A percentile compares a stretch with the other conserved stretches of the same genome.
These are phyloP conservation scores for Talaromyces sp. DNA, from an alignment of 2,329 filamentous ascomycete species.

Conservation along the genomic window DNA sequence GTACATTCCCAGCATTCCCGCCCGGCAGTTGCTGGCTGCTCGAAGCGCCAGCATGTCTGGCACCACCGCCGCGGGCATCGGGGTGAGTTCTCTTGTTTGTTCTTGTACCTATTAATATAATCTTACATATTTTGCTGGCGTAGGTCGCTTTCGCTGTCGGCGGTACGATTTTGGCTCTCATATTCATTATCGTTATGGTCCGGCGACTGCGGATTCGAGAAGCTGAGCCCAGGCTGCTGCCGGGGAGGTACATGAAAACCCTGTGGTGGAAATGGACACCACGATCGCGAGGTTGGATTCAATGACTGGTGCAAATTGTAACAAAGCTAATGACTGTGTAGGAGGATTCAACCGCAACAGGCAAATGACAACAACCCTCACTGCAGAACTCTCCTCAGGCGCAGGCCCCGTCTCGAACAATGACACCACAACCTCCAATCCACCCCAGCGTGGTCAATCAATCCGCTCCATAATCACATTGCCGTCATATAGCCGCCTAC, in stretches of 20 bases:
- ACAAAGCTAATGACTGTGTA: neutral
- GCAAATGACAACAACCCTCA: conserved; percentile 10
- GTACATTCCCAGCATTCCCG: conserved; percentile 15
- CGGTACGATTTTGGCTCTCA: conserved; percentile 30
- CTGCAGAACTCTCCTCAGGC: neutral
- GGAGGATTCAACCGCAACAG: conserved; percentile 4
- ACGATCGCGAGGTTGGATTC: conserved; percentile 29
- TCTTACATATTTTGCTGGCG: neutral
- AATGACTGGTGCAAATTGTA: neutral
- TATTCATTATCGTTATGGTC: conserved; percentile 35
- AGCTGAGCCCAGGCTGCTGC: conserved; percentile 50
- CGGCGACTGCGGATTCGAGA: conserved; percentile 45
- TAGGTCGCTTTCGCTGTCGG: conserved; percentile 32
- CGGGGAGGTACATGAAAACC: conserved; percentile 50
- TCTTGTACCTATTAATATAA: neutral
- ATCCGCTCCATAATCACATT: conserved; percentile 92
- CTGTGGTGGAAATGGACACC: conserved; percentile 52
- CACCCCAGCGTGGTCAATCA: conserved; percentile 77
- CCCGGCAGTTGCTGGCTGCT: conserved; percentile 9
- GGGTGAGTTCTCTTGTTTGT: conserved; percentile 9
- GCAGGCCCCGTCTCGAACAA: neutral
- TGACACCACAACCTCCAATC: conserved; percentile 25
- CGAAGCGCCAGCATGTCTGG: conserved; percentile 4
- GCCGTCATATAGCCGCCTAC: conserved; percentile 73
- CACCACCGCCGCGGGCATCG: conserved; percentile 5